These are phyloP conservation scores for Cymodocea nodosa DNA, from an alignment of 116 monocot species.

Conservation along the genomic window DNA sequence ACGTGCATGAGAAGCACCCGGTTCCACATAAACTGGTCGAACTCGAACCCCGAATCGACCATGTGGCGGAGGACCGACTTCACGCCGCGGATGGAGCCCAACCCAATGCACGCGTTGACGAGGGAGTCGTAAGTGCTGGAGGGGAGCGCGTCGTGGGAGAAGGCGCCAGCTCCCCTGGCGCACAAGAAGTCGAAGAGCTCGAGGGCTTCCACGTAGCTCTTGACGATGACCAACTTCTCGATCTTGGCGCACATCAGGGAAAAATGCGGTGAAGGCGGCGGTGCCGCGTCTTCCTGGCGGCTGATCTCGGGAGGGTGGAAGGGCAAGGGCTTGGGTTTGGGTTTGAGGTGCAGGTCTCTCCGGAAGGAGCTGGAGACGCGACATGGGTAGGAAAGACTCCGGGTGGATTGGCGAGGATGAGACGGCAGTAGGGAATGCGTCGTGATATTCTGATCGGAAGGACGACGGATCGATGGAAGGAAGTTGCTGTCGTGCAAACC, in stretches of 20 bases:
- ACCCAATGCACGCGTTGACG: constrained; percentile 38
- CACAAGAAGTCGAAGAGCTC: constrained; percentile 62
- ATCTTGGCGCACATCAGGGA: constrained; percentile 25
- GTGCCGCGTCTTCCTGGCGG: not conserved
- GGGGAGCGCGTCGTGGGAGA: not conserved
- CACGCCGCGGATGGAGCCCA: constrained; percentile 28
- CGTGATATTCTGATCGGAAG: too few species aligned
- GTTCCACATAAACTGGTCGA: constrained; percentile 63
- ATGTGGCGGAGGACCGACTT: constrained; percentile 43
- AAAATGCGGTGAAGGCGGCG: constrained; percentile 2
- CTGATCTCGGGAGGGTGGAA: not conserved
- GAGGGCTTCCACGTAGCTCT: constrained; percentile 50
- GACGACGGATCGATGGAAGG: too few species aligned
- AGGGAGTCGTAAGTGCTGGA: constrained; percentile 27
- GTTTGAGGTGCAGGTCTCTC: constrained; percentile 28
- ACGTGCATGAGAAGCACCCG: constrained; percentile 1
- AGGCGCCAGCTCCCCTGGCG: constrained; percentile 2
- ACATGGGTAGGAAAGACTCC: not conserved
- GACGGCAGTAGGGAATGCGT: too few species aligned
- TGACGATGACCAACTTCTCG: constrained; percentile 43
- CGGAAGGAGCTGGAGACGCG: not conserved
- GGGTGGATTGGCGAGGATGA: too few species aligned
- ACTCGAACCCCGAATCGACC: constrained; percentile 35
- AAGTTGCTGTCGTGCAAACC: too few species aligned
- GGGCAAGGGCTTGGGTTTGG: constrained; percentile 13